phyloP scores from a whole-genome alignment of 2,329 filamentous ascomycete species.

The Colletotrichum spaethianum region DNA sequence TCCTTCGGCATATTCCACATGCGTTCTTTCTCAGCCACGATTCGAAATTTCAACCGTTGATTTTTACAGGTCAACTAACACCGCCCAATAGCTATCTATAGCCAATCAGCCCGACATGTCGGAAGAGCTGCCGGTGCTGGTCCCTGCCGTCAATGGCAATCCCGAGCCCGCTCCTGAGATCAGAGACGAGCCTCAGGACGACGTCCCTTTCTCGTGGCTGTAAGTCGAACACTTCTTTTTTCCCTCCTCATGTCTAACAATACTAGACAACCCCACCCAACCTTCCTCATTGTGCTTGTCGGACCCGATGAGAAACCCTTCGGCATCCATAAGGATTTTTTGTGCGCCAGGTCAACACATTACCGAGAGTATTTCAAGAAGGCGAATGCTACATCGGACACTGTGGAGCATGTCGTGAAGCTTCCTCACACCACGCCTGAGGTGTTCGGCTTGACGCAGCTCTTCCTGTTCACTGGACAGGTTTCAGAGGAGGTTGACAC shows the following conservation, averaged over 20 bases:
- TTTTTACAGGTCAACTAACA: constrained; percentile 10
- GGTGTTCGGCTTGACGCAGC: constrained; percentile 69
- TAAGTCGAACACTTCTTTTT: constrained; percentile 43
- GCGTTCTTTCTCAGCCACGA: background rate
- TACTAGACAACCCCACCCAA: constrained; percentile 67
- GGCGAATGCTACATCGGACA: constrained; percentile 49
- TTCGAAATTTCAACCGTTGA: background rate
- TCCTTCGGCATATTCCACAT: background rate
- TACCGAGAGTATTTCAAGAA: constrained; percentile 62
- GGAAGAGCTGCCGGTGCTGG: constrained; percentile 4
- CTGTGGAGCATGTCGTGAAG: constrained; percentile 65
- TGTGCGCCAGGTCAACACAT: constrained; percentile 65
- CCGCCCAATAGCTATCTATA: background rate
- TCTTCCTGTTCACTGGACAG: constrained; percentile 67
- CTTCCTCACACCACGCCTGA: constrained; percentile 64
- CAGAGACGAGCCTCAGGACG: constrained; percentile 2
- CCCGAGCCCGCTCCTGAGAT: background rate
- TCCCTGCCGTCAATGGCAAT: constrained; percentile 27
- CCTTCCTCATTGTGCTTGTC: constrained; percentile 69
- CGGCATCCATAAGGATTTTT: constrained; percentile 71
- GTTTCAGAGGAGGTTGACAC: constrained; percentile 59
- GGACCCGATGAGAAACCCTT: constrained; percentile 68
- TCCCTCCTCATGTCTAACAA: constrained; percentile 33
- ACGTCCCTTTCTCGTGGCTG: constrained; percentile 56
- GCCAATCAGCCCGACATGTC: constrained; percentile 25